phyloP scores from a whole-genome alignment of 108 stramenopile species.

The Bacterosira constricta region DNA sequence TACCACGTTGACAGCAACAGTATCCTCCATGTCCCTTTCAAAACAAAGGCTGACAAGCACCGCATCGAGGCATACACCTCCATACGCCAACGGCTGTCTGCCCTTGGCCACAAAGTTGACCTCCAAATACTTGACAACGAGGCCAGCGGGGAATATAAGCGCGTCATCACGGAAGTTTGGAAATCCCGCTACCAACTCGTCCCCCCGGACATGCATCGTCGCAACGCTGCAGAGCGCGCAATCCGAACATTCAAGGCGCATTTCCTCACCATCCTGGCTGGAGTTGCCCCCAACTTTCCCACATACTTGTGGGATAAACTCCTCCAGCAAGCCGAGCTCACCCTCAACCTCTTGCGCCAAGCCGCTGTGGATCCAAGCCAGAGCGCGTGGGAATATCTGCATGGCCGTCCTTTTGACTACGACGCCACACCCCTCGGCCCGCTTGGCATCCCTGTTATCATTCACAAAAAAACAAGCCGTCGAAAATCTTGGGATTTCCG shows the following conservation, averaged over 20 bases:
- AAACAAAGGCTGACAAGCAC: background rate
- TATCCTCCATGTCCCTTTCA: background rate
- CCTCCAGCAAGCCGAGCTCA: conserved; percentile 45
- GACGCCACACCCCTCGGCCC: conserved; percentile 49
- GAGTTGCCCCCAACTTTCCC: conserved; percentile 30
- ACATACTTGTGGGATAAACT: too few species aligned
- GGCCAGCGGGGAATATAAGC: background rate
- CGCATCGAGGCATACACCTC: background rate
- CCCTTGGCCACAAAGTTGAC: background rate
- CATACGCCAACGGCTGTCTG: background rate
- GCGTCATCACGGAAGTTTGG: background rate
- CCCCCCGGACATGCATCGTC: conserved; percentile 33
- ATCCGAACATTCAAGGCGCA: conserved; percentile 51
- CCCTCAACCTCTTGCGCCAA: conserved; percentile 47
- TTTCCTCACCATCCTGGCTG: conserved; percentile 35
- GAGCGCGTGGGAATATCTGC: background rate
- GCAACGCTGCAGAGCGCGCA: too few species aligned
- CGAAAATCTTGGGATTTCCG: too few species aligned
- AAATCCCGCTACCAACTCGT: conserved; percentile 29
- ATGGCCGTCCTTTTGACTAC: conserved; percentile 30
- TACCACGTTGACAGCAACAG: background rate
- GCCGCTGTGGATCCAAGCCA: conserved; percentile 24
- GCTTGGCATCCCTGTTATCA: conserved; percentile 24
- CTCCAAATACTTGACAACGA: background rate
- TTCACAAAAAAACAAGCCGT: conserved; percentile 5